These are phyloP conservation scores for Boletus vermiculosoides DNA, from an alignment of 768 basidiomycete genomes.

Conservation along the genomic window DNA sequence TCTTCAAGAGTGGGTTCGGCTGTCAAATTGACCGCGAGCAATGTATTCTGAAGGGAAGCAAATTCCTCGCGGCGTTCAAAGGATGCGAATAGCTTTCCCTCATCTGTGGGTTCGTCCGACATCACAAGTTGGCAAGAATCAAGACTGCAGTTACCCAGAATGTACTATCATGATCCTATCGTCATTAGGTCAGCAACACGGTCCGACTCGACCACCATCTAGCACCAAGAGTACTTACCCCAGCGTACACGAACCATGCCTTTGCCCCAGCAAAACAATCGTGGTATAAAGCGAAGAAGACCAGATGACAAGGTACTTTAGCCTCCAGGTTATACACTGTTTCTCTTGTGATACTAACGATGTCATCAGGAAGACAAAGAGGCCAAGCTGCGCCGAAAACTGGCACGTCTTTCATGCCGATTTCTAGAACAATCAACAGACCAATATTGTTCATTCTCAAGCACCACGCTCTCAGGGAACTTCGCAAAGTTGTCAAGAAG, in stretches of 20 bases:
- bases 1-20: slow-evolving; percentile 43
- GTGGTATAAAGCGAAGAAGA: slow-evolving; percentile 46
- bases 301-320: slow-evolving; percentile 30
- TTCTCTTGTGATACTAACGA: slow-evolving; percentile 2
- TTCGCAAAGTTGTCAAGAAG: slow-evolving; percentile 76
- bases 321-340: background rate
- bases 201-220: too few species aligned
- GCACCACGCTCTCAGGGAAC: slow-evolving; percentile 75
- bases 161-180: background rate
- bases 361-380: slow-evolving; percentile 39
- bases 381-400: slow-evolving; percentile 49
- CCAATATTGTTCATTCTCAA: slow-evolving; percentile 33
- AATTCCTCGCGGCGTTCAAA: slow-evolving; percentile 69
- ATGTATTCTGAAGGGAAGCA: slow-evolving; percentile 44
- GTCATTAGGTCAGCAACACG: slow-evolving; percentile 24
- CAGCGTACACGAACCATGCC: slow-evolving; percentile 5
- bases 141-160: background rate
- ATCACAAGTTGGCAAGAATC: slow-evolving; percentile 16
- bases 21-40: slow-evolving; percentile 50
- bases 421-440: slow-evolving; percentile 6
- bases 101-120: slow-evolving; percentile 40
- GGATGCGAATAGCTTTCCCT: slow-evolving; percentile 48
- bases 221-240: too few species aligned
- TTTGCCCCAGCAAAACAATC: slow-evolving; percentile 2
- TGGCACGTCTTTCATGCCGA: slow-evolving; percentile 42